Evolutionary conservation across 148 eudicot genomes (phyloP), one percentile per base, ranked within the genome.

Genomic region (Bassia scoparia): DNA sequence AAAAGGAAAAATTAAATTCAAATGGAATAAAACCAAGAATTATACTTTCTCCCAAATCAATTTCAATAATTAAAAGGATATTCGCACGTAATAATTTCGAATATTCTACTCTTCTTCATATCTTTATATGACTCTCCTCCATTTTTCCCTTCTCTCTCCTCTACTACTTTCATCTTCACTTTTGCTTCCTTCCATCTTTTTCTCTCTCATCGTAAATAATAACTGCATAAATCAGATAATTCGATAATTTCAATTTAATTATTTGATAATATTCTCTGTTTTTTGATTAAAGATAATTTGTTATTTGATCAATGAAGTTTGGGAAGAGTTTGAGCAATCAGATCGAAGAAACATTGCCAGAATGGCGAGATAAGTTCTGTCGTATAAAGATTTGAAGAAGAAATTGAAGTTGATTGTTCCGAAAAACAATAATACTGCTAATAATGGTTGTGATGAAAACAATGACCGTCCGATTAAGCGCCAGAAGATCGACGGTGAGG

Each of bases 281-380:
- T 37, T n/a, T 65, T 27, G 43, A 66, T 44, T 23, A 43, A 31
- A 17, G 30, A 37, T 17, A 50, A 27, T 8, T 24, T 58, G 54
- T n/a, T 26, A 17, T 3, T 30, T 3, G 30, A 38, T 12, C 33
- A 54, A 92, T 96, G 97, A 96, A 96, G 86, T 96, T 96, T 63
- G 97, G 99, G 20, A 96, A 92, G 89, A 90, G 90, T 52, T 77
- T 96, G 56, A 92, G 92, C 84, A 90, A 84, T 67, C 96, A 92
- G 87, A 88, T 96, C 69, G 99, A 92, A 53, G 96, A 96, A 71
- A 96, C 97, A 0, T 61, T 96, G 50, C 99, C 99, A 0, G 97
- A 96, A 74, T 96, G 99, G 99, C 75, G 94, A 30, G 97, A 96
- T 78, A 96, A 96, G 75, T 96, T 71, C 69, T 96, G 77, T 90